Evolutionary conservation across 2,329 filamentous ascomycete genomes (phyloP), one percentile per base, ranked within the genome.

Genomic region (Fusarium robinianum): DNA sequence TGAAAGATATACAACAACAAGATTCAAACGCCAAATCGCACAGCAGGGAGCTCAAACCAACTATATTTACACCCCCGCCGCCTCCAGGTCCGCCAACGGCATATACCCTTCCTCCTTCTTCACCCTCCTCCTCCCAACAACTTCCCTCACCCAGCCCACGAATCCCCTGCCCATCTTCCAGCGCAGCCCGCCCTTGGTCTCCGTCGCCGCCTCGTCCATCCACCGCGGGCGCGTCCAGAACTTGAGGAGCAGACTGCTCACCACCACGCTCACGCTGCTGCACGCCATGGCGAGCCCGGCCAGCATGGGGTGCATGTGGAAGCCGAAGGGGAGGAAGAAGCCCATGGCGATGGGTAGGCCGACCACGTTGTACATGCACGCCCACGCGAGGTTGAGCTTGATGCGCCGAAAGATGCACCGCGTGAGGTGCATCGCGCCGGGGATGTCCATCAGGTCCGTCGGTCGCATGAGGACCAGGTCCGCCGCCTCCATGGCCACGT

Each of bases 281-380:
- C 80, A 83, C 2, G 91, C 92, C 91, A 99, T 97, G 35, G 94
- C 94, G 4, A 88, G 90, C 14, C 90, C 91, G 2, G 94, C 94
- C 35, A 91, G 90, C 85, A 97, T 92, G 16, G 94, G 91, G 57
- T 95, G 94, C 54, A 97, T 75, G 61, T 90, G 85, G 49, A 88
- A 81, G 21, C 92, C 94, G 55, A 96, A 83, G 1, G 94, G 92
- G 5, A 99, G 75, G 74, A 97, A 95, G 60, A 97, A 72, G 16
- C 94, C 94, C 94, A 97, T 97, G 26, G 94, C 94, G 60, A 99
- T 95, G 3, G 94, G 94, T 10, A 99, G 77, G 2, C 94, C 94
- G 49, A 97, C 72, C 34, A 90, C 52, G 67, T 99, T 99, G 78
- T 99, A 99, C 52, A 90, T 73, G 67, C 90, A 97, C 1, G 91